These are phyloP conservation scores for Bjerkandera adusta DNA, from an alignment of 1,284 basidiomycete species.

Conservation along the genomic window DNA sequence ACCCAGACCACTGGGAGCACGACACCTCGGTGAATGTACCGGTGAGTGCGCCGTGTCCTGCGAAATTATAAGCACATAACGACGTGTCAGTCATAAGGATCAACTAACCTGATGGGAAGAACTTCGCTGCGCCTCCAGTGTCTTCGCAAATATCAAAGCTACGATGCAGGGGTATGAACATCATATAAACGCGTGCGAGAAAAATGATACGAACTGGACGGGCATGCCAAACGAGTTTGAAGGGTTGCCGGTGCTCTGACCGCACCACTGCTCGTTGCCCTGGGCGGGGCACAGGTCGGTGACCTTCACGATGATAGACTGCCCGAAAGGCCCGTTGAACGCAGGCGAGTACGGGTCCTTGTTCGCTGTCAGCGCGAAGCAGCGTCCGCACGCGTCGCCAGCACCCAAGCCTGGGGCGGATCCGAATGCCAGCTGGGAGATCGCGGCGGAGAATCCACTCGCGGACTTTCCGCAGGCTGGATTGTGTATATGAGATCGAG, in stretches of 20 bases:
- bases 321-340: constrained; percentile 47
- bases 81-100: neutral
- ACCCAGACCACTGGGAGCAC: constrained; percentile 55
- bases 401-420: constrained; percentile 45
- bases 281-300: constrained; percentile 49
- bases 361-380: constrained; percentile 38
- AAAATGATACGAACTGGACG: constrained; percentile 34
- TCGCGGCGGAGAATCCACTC: constrained; percentile 52
- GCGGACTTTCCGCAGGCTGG: constrained; percentile 53
- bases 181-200: neutral
- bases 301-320: constrained; percentile 55
- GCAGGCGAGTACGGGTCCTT: constrained; percentile 51
- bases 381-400: constrained; percentile 49
- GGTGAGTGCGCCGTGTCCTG: constrained; percentile 46
- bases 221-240: constrained; percentile 43
- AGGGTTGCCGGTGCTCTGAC: constrained; percentile 41
- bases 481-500: too few species aligned
- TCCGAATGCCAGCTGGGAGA: constrained; percentile 55
- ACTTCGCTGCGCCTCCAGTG: constrained; percentile 46
- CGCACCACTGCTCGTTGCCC: constrained; percentile 54
- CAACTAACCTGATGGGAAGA: constrained; percentile 43
- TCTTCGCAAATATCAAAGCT: constrained; percentile 59
- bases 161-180: neutral
- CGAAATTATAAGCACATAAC: neutral
- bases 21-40: constrained; percentile 53